Base-by-base conservation (phyloP, 768 basidiomycete species). In the Amanita fuliginea region DNA sequence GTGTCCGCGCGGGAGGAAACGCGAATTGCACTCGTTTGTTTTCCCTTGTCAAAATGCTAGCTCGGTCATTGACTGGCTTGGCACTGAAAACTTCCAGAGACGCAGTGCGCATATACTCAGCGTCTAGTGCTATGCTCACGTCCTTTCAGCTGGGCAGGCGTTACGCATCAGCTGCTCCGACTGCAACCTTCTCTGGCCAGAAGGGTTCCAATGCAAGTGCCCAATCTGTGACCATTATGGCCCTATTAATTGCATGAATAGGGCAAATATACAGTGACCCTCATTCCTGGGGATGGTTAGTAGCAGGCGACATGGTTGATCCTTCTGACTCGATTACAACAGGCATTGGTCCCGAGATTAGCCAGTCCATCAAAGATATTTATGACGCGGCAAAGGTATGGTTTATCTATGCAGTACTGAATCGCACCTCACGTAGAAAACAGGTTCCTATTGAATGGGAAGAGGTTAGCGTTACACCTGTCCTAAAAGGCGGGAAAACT, bases 311-410 rank as follows among this genome's bases (percentile, higher is more conserved):
- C 26, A 42, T 7, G 33, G 34, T 18, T 8, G 24, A 53, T 32
- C 32, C 42, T 53, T 26, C 24, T 43, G 19, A 48, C 41, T 47
- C 51, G 32, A 53, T 56, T 16, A 53, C 56, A 36, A 4, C 58
- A 94, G 94, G 95, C 64, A 99, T 99, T 72, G 96, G 96, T 40
- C 94, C 96, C 33, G 96, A 99, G 74, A 98, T 99, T 59, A 88
- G 91, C 69, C 77, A 96, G 75, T 85, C 93, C 55, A 83, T 99
- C 61, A 96, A 95, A 70, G 72, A 81, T 55, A 98, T 99, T 62
- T 98, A 95, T 67, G 69, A 73, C 33, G 86, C 88, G 55, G 95
- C 96, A 55, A 77, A 86, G 47, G 92, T 91, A 60, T 46, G 13
- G 7, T 49, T 18, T 13, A 14, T 3, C 13, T 53, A 3, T 44